Evolutionary conservation across 1,284 basidiomycete species (phyloP), one percentile per base, ranked within the genome.

Genomic region (Puccinia coronata): DNA sequence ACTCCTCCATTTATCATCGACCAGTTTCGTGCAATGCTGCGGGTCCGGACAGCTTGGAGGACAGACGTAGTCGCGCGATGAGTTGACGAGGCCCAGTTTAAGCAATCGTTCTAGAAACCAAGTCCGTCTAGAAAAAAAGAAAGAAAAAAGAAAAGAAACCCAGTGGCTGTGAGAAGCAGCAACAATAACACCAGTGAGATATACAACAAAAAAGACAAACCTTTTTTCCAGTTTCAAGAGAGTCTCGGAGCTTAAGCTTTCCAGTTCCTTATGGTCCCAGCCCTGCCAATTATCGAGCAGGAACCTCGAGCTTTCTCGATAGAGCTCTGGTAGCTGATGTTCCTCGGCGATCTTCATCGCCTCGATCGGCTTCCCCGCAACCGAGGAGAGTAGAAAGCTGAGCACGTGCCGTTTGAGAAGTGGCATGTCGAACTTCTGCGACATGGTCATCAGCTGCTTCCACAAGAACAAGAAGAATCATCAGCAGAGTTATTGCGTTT

Each of bases 81-180:
- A 90, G 83, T 92, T 91, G 0, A 92, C 92, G 36, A 94, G 88
- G 1, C 94, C 94, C 4, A 98, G 90, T 86, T 98, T 97, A 82
- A 98, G 89, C 20, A 98, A 91, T 16, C 95, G 90, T 86, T 98
- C 95, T 47, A 97, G 89, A 87, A 96, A 96, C 94, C 94, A 96
- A 78, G 91, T 95, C 79, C 94, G 90, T 53, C 92, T 93, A 82
- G 16, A 23, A 25, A 3, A 25, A 74, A 71, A 25, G 23, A 49
- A 25, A 49, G 41, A 53, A 41, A 34, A 59, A 55, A 31, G 25
- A 39, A 57, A 41, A 31, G 36, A 28, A 70, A 23, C 47, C 36
- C 73, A 49, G 76, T 18, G 70, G n/a, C 59, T 25, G 3, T 49
- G 2, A 25, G 25, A 25, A 2, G 18, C 5, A 5, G 8, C 20